Evolutionary conservation across 257 asterid species (phyloP).

Genomic region (Solanum sejunctum): DNA sequence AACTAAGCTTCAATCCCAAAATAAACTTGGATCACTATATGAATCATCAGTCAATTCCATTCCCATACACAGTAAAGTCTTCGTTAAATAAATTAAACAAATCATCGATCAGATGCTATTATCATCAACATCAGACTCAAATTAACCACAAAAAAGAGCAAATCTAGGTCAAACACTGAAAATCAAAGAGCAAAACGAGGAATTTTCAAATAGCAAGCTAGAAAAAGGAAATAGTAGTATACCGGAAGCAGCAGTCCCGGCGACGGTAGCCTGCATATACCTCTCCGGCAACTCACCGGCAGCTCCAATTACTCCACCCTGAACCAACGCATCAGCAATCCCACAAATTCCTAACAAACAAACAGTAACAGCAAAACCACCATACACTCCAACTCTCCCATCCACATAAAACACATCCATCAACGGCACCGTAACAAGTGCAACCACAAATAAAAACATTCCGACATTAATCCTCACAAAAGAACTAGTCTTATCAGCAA

Average conservation of each 20-base stretch:
- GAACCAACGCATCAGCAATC: conserved; percentile 82
- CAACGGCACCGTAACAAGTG: conserved; percentile 62
- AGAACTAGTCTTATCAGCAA: conserved; percentile 46
- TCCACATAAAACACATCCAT: conserved; percentile 59
- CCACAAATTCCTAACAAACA: conserved; percentile 52
- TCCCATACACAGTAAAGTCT: background rate
- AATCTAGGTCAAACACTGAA: background rate
- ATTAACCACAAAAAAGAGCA: background rate
- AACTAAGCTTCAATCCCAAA: background rate
- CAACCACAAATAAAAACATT: conserved; percentile 34
- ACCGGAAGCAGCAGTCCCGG: conserved; percentile 98
- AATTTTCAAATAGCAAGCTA: background rate
- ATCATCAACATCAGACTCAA: background rate
- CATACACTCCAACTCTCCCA: conserved; percentile 61
- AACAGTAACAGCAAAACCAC: conserved; percentile 54
- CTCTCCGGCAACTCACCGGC: conserved; percentile 91
- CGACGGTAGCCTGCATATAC: conserved; percentile 89
- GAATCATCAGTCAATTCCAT: background rate
- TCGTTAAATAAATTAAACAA: background rate
- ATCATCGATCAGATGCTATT: background rate
- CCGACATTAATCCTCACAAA: conserved; percentile 59
- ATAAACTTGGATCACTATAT: background rate
- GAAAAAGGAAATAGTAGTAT: background rate
- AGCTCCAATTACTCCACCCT: conserved; percentile 75
- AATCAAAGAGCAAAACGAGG: background rate